phyloP scores from a whole-genome alignment of 1,139 yeast genomes.

The Candida freyschussii region DNA sequence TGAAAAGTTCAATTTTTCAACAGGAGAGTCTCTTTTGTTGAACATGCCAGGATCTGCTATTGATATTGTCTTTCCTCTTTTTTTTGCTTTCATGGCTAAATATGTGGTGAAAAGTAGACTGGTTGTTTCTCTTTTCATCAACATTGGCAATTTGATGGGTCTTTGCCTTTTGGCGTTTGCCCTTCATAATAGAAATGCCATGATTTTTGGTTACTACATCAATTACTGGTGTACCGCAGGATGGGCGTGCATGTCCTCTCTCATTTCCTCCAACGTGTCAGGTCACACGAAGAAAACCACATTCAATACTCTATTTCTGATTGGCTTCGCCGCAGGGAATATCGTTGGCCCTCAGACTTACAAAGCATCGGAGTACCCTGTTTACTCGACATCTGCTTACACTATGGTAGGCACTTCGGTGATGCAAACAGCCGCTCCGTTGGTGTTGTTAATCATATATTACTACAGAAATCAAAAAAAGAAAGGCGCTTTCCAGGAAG shows the following conservation, averaged over 20 bases:
- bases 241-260: constrained; percentile 24
- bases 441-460: constrained; percentile 30
- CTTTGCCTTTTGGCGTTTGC: constrained; percentile 43
- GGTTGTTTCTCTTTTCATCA: constrained; percentile 10
- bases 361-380: constrained; percentile 35
- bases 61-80: constrained; percentile 27
- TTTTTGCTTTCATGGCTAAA: constrained; percentile 23
- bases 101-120: constrained; percentile 16
- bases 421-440: constrained; percentile 31
- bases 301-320: constrained; percentile 38
- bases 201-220: constrained; percentile 42
- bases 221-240: constrained; percentile 19
- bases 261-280: constrained; percentile 37
- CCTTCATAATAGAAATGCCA: constrained; percentile 29
- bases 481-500: constrained; percentile 18
- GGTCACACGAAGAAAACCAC: constrained; percentile 58
- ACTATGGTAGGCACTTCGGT: constrained; percentile 40
- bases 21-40: constrained; percentile 33
- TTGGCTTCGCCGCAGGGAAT: constrained; percentile 50
- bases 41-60: constrained; percentile 36
- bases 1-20: constrained; percentile 31
- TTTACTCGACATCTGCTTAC: constrained; percentile 41
- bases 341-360: constrained; percentile 45
- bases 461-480: constrained; percentile 36
- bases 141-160: constrained; percentile 27